Percentiles rank a stretch among this genome's conserved stretches.
Evolutionary conservation across 331 rosid species (phyloP).

Genomic region (Quercus phellos): DNA sequence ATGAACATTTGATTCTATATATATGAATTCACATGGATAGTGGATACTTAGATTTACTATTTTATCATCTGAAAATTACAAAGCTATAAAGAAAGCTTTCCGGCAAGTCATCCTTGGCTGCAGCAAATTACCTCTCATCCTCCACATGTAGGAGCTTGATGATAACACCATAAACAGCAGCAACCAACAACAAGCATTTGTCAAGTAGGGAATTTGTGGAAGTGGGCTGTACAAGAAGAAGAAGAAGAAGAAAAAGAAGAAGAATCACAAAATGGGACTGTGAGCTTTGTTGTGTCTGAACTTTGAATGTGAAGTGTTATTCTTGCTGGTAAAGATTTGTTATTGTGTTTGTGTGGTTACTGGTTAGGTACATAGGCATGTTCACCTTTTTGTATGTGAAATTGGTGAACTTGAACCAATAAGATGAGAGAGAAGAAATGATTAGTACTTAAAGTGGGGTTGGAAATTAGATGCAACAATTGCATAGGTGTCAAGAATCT

Average conservation of each 20-base stretch:
- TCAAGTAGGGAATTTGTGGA: not conserved
- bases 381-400: no score
- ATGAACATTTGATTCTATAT: constrained; percentile 15
- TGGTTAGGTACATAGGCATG: no score
- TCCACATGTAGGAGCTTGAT: not conserved
- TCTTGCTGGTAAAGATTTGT: no score
- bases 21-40: constrained; percentile 29
- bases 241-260: not conserved
- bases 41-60: no score
- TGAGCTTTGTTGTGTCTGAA: not conserved
- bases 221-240: not conserved
- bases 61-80: no score
- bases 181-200: not conserved
- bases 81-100: not conserved
- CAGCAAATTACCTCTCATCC: not conserved
- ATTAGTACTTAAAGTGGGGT: no score
- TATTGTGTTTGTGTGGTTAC: no score
- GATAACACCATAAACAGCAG: not conserved
- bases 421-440: no score
- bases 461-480: no score
- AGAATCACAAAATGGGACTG: constrained; percentile 3
- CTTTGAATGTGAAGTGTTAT: no score
- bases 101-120: not conserved
- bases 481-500: no score
- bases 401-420: no score